These are phyloP conservation scores for Fulvia fulva DNA, from an alignment of 2,329 filamentous ascomycete genomes.

Conservation along the genomic window DNA sequence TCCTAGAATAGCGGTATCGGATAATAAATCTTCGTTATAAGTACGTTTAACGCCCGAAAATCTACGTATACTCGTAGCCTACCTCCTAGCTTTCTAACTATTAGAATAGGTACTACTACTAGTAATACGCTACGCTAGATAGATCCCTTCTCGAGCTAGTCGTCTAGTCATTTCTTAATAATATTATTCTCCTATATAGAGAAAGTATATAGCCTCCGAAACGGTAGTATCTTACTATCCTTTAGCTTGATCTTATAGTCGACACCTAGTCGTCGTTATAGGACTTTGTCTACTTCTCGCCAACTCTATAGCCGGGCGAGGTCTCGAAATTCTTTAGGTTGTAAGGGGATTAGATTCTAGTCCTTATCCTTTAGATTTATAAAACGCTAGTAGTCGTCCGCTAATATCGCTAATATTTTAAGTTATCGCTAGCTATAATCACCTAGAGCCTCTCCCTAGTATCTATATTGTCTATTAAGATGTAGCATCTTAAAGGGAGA, in stretches of 20 bases:
- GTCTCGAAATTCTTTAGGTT: slow-evolving; percentile 1
- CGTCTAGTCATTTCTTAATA: slow-evolving; percentile 9
- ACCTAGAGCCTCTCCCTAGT: too few species aligned
- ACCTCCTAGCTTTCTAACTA: slow-evolving; percentile 5
- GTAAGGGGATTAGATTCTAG: background rate
- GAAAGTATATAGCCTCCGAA: slow-evolving; percentile 1
- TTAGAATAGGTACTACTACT: slow-evolving; percentile 1
- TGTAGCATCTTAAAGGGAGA: too few species aligned
- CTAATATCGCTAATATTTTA: too few species aligned
- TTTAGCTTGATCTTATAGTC: slow-evolving; percentile 8
- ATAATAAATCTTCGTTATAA: slow-evolving; percentile 29
- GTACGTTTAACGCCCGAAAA: slow-evolving; percentile 27
- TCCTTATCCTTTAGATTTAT: background rate
- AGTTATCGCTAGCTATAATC: too few species aligned
- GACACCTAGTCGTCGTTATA: background rate
- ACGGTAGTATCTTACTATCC: background rate
- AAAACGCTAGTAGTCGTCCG: background rate
- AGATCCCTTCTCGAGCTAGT: slow-evolving; percentile 6
- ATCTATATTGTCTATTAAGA: too few species aligned
- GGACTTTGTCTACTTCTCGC: background rate
- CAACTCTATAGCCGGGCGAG: background rate
- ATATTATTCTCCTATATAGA: slow-evolving; percentile 3
- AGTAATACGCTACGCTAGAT: background rate
- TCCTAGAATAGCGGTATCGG: slow-evolving; percentile 28
- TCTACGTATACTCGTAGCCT: slow-evolving; percentile 27